A percentile compares a stretch with the other conserved stretches of the same genome.
phyloP scores from a whole-genome alignment of 2,329 filamentous ascomycete species.

The Ceratocystis eucalypticola region DNA sequence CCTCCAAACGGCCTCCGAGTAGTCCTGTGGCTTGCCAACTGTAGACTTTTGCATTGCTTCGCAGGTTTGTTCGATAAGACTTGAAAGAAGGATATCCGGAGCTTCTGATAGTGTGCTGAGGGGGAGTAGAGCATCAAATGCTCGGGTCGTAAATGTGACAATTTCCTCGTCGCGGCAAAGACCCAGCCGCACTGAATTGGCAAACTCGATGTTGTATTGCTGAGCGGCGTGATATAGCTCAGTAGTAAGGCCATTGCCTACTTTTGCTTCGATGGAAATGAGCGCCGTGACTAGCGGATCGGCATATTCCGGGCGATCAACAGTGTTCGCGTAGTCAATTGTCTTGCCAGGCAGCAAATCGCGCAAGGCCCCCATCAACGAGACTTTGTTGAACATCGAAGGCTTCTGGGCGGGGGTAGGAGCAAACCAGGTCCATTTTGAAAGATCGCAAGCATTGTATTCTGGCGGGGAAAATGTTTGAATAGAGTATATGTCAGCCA shows the following conservation, averaged over 20 bases:
- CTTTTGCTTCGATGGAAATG: slow-evolving; percentile 6
- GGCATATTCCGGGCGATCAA: slow-evolving; percentile 2
- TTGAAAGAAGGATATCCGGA: slow-evolving; percentile 10
- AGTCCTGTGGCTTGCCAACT: slow-evolving; percentile 9
- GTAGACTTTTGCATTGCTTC: slow-evolving; percentile 10
- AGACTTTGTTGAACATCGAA: not conserved
- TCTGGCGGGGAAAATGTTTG: slow-evolving; percentile 30
- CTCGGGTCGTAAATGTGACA: slow-evolving; percentile 9
- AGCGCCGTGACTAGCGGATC: slow-evolving; percentile 13
- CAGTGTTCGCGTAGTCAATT: slow-evolving; percentile 12
- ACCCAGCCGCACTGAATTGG: slow-evolving; percentile 13
- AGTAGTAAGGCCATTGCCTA: not conserved
- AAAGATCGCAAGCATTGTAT: slow-evolving; percentile 28
- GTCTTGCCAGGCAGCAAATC: not conserved
- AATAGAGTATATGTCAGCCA: slow-evolving; percentile 35
- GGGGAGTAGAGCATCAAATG: slow-evolving; percentile 8
- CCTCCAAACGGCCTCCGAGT: slow-evolving; percentile 16
- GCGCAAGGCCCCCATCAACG: not conserved
- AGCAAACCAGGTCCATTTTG: slow-evolving; percentile 40
- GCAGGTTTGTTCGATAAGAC: slow-evolving; percentile 11
- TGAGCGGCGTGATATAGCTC: slow-evolving; percentile 9
- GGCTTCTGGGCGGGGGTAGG: slow-evolving; percentile 26
- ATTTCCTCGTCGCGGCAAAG: slow-evolving; percentile 16
- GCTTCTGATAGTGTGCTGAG: slow-evolving; percentile 3
- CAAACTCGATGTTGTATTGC: slow-evolving; percentile 12